Evolutionary conservation across 352 stramenopile genomes (phyloP), one percentile per base, ranked within the genome.

Genomic region (Globisporangium ultimum): DNA sequence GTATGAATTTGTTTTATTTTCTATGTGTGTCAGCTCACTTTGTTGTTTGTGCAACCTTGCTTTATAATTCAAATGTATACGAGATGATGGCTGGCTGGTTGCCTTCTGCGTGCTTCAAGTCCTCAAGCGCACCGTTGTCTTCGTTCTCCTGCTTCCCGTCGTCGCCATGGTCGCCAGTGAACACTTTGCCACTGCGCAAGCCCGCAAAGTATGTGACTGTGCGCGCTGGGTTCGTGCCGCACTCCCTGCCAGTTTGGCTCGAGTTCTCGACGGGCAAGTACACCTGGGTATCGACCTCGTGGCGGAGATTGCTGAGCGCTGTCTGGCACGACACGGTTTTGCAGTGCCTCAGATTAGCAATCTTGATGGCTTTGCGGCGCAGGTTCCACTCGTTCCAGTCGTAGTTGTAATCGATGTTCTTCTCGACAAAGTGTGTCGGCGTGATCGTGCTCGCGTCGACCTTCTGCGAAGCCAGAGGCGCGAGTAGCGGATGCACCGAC

Each of bases 321-420:
- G 94, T 98, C 70, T 98, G 94, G 53, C 82, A 82, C 13, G 81
- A 88, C 38, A 84, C 85, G 1, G 92, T 98, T 14, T 78, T 82
- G 66, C 86, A 97, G 45, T 97, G 91, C 36, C 83, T 78, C 49
- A 98, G 63, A 61, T 98, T 98, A 18, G 91, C 90, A 50, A 98
- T 80, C 67, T 97, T 87, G 43, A 98, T 72, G 21, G 90, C 91
- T 38, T 88, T 84, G 42, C 89, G 82, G 14, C 93, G 79, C 47
- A 98, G 72, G 53, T 79, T 89, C 94, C 94, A 98, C 67, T 98
- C 92, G 74, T 98, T 98, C 91, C 92, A 98, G 52, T 97, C 84
- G 71, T 98, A 98, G 46, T 85, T 82, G 60, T 80, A 80, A 74
- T 97, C 92, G 17, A 97, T 88, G 61, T 89, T 68, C 68, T 93